Conservation (phyloP, 2,329 filamentous ascomycete genomes). For the Exophiala oligosperma region DNA sequence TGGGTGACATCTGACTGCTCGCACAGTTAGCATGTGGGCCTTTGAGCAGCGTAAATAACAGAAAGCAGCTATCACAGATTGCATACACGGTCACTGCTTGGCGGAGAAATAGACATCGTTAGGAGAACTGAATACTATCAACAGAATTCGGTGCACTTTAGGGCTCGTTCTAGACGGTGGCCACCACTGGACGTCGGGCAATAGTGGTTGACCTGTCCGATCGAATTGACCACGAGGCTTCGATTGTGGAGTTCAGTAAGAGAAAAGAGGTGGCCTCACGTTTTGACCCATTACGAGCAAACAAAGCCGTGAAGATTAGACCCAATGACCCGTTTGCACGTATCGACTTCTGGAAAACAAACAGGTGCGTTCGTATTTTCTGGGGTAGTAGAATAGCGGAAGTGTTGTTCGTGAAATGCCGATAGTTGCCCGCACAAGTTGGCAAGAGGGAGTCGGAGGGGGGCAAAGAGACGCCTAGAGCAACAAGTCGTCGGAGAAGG, state of each 20-base stretch:
- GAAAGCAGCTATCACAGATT: neutral
- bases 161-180: neutral
- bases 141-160: neutral
- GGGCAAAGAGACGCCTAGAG: no score
- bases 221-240: neutral
- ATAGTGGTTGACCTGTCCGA: neutral
- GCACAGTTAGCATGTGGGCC: slow-evolving; percentile 12
- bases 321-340: neutral
- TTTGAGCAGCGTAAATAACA: neutral
- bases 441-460: neutral
- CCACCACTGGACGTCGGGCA: neutral
- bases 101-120: slow-evolving; percentile 14
- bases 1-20: slow-evolving; percentile 71
- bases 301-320: neutral
- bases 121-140: neutral
- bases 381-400: neutral
- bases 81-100: slow-evolving; percentile 21
- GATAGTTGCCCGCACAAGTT: neutral
- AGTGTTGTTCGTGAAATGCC: neutral
- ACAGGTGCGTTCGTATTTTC: neutral
- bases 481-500: neutral
- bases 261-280: slow-evolving; percentile 9
- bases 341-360: neutral
- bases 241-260: slow-evolving; percentile 9
- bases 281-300: slow-evolving; percentile 12